Evolutionary conservation across 257 asterid genomes (phyloP), one percentile per base, ranked within the genome.

Genomic region (Nicotiana paniculata): DNA sequence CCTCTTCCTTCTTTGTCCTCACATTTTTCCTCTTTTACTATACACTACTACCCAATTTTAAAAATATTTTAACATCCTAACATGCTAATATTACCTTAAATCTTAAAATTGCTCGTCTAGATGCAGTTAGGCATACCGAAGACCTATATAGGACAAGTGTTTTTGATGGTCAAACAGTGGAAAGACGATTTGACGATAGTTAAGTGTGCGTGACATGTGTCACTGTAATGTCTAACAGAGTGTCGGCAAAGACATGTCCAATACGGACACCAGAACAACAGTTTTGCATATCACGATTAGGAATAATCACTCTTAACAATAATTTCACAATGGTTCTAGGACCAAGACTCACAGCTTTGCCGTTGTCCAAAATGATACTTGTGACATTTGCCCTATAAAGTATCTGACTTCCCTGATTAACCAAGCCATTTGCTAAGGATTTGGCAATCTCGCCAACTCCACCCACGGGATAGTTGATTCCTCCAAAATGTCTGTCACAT

Each of bases 401-500:
- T 84, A 96, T 94, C 86, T 89, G 88, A 57, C 98, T 92, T 37
- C 97, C 98, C 57, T 90, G 87, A 86, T 87, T 85, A 83, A 82
- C 89, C 88, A 96, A 90, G 35, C 98, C 98, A 85, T 92, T 88
- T 28, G 97, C 97, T 81, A 96, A 85, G 35, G 98, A 90, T 91
- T 96, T 94, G 21, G 98, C 92, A 82, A 96, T 96, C 89, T 93
- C 97, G 72, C 99, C 98, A 69, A 96, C 98, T 53, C 99, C 98
- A 80, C 99, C 99, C 80, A 93, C 94, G 9, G 99, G 99, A 84
- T 96, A 96, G 90, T 94, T 96, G 86, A 96, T 94, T 82, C 99
- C 99, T 77, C 99, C 98, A 85, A 90, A 96, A 92, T 96, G 99
- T 82, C 99, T 91, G 88, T 96, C 99, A 83, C 99, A 96, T 82